Evolutionary conservation across 1,139 yeast genomes (phyloP), one percentile per base, ranked within the genome.

Genomic region (Hansenula lynferdii): DNA sequence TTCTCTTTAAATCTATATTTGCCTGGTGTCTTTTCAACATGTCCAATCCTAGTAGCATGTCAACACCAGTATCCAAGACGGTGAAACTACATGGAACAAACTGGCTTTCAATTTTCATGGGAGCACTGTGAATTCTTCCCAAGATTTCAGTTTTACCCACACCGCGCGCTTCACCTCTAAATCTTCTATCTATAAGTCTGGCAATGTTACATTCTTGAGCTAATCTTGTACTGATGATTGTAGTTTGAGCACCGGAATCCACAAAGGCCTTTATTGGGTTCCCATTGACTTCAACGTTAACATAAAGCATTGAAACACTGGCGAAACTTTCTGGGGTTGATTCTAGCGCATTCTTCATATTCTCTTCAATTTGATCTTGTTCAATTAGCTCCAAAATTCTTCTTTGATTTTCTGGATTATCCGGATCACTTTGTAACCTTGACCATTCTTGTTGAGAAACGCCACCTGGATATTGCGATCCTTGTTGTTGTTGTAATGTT

Each of bases 231-330:
- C 89, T 79, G 58, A 82, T 83, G 36, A 90, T 82, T 0, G 98
- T 89, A 31, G 79, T 70, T 59, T 89, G 97, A 1, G 99, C 98
- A 2, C 99, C 98, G 0, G 97, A 80, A 58, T 92, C 99, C 10
- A 92, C 95, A 66, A 92, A 86, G 0, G 97, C 97, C 58, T 86
- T 86, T 8, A 89, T 85, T 19, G 80, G 77, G 36, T 73, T 71
- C 1, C 94, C 92, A 54, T 90, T 89, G 20, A 92, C 83, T 44
- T 77, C 79, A 38, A 89, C 71, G 41, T 81, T 71, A 16, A 92
- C 78, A 62, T 81, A 90, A 37, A 92, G 70, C 96, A 94, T 89
- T 31, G 77, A 76, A 5, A 92, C 94, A 1, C 74, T 64, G 0
- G 90, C 81, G 60, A 92, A 92, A 30, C 86, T 75, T 59, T 92